Evolutionary conservation across 768 basidiomycete species (phyloP), one percentile per base, ranked within the genome.

Genomic region (Tulasnella sp.): DNA sequence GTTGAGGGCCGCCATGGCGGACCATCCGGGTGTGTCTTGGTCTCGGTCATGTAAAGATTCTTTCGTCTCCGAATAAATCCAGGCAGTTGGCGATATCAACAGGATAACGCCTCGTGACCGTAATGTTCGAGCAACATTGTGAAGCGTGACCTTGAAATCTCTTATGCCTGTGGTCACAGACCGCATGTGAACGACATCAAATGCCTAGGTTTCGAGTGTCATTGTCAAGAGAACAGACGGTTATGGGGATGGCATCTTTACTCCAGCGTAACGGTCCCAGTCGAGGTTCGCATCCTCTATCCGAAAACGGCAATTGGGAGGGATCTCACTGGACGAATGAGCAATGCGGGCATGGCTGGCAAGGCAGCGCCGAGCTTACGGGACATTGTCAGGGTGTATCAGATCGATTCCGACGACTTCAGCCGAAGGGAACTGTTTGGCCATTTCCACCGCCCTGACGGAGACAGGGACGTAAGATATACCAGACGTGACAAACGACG

Each of bases 121-220:
- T 16, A 78, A 39, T 56, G 71, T 78, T 71, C 73, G 77, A 46
- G 77, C 77, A 38, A 78, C 56, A 42, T 48, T 38, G 40, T 73
- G 71, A 14, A 78, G 24, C 38, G 27, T 9, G 34, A 19, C 77
- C n/a, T 71, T 36, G 62, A 38, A 78, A n/a, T 78, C 48, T 14
- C 21, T 78, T 16, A 78, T 68, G 21, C 77, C 77, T 19, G 40
- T 10, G 21, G 58, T 7, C 8, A 78, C 42, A 34, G 31, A 72
- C 40, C 77, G 77, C 77, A 78, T 78, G 40, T 78, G 77, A 31
- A 68, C 58, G 58, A 78, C 34, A 31, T 78, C 48, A 42, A 78
- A 78, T 27, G 58, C n/a, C 71, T 76, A 52, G 19, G 48, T 42
- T 44, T 34, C n/a, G 27, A 16, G 36, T 24, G 36, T 42, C 48